phyloP scores from a whole-genome alignment of 805 yeast genomes.

The Pachysolen tannophilus region DNA sequence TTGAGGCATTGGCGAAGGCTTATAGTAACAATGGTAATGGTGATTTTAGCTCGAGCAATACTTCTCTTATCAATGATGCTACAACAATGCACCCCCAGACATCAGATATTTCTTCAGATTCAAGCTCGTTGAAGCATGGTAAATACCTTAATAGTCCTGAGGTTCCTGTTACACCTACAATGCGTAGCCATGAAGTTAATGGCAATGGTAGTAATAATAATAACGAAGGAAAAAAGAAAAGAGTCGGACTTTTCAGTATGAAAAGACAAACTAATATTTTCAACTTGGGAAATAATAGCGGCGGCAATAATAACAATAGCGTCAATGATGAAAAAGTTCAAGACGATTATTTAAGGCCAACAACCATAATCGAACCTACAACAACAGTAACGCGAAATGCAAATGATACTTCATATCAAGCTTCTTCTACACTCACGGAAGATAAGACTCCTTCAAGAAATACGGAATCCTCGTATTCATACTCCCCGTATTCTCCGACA shows the following conservation, averaged over 20 bases:
- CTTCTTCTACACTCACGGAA: background rate
- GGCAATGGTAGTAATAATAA: background rate
- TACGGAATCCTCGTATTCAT: slow-evolving; percentile 1
- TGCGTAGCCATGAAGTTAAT: no score
- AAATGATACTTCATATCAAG: no score
- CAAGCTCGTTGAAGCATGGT: background rate
- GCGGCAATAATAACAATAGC: background rate
- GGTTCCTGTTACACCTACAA: no score
- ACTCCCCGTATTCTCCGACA: slow-evolving; percentile 1
- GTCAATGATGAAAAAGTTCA: background rate
- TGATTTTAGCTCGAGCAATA: slow-evolving; percentile 20
- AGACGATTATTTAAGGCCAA: slow-evolving; percentile 2
- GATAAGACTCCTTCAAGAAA: slow-evolving; percentile 1
- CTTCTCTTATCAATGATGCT: slow-evolving; percentile 2
- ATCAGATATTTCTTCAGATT: background rate
- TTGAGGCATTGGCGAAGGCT: slow-evolving; percentile 24
- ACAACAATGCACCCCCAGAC: no score
- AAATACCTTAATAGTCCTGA: background rate
- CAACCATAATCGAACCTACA: slow-evolving; percentile 4
- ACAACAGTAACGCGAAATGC: slow-evolving; percentile 2
- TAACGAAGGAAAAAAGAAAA: background rate
- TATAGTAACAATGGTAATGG: background rate
- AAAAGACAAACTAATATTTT: background rate
- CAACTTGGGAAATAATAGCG: background rate
- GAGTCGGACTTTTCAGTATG: background rate